A percentile compares a stretch with the other conserved stretches of the same genome.
These are phyloP conservation scores for Apiotrichum brassicae DNA, from an alignment of 1,284 basidiomycete species.

Conservation along the genomic window DNA sequence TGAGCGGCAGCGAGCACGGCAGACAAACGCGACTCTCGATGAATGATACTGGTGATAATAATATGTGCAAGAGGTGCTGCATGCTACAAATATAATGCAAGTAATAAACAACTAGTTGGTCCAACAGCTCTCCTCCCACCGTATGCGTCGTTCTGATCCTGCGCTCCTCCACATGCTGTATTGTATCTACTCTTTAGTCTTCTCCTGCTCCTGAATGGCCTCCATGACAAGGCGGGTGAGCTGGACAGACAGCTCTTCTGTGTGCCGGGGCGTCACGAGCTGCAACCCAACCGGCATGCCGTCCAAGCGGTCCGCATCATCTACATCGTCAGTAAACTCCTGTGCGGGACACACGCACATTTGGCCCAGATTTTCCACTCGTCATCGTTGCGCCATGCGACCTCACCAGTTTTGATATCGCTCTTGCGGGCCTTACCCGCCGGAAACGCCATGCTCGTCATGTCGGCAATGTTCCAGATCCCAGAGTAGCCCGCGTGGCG, in stretches of 20 bases:
- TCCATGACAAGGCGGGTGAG: conserved; percentile 33
- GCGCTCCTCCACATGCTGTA: too few relatives aligned
- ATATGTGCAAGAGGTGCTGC: too few relatives aligned
- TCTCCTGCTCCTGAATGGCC: conserved; percentile 25
- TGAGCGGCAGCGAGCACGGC: too few relatives aligned
- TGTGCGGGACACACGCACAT: conserved; percentile 48
- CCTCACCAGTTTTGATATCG: conserved; percentile 45
- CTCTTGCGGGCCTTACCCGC: conserved; percentile 53
- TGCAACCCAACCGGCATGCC: conserved; percentile 61
- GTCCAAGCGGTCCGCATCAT: conserved; percentile 54
- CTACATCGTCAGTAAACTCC: conserved; percentile 37
- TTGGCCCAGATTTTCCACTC: conserved; percentile 52
- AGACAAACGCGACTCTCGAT: too few relatives aligned
- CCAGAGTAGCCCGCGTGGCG: conserved; percentile 1
- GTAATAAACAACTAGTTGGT: too few relatives aligned
- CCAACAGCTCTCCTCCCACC: too few relatives aligned
- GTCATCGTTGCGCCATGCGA: conserved; percentile 48
- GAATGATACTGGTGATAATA: too few relatives aligned
- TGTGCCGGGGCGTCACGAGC: conserved; percentile 57
- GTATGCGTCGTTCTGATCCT: too few relatives aligned
- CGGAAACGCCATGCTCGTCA: conserved; percentile 57
- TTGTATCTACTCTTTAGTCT: neutral
- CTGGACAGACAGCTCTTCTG: conserved; percentile 36
- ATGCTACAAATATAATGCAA: too few relatives aligned
- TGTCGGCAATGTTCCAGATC: conserved; percentile 49